Percentiles rank a stretch among this genome's conserved stretches.
Evolutionary conservation across 768 basidiomycete genomes (phyloP).

Genomic region (Gloeostereum incarnatum): DNA sequence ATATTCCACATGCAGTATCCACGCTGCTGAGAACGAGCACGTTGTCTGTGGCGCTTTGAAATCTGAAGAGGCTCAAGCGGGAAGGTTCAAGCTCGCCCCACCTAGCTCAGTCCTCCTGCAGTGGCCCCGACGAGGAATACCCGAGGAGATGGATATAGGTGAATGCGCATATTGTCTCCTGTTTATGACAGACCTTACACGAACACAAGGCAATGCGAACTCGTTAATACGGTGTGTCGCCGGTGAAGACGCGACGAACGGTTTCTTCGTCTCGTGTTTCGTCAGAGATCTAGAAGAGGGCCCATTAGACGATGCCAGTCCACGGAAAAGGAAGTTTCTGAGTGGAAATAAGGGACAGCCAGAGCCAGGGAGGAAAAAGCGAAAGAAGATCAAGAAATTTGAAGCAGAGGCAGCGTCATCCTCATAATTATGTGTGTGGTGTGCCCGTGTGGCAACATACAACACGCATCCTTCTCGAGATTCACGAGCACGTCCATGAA

Average conservation of each 20-base stretch:
- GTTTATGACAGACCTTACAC: not conserved
- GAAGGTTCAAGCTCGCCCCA: conserved; percentile 62
- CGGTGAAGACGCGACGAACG: conserved; percentile 84
- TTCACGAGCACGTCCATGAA: too few relatives aligned
- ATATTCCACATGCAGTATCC: conserved; percentile 96
- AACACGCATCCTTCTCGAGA: too few relatives aligned
- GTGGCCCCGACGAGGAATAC: conserved; percentile 77
- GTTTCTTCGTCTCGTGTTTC: conserved; percentile 98
- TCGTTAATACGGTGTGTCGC: conserved; percentile 68
- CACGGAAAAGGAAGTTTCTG: conserved; percentile 10
- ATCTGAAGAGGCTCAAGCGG: conserved; percentile 55
- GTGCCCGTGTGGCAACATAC: too few relatives aligned
- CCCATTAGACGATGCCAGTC: conserved; percentile 15
- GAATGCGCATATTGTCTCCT: conserved; percentile 4
- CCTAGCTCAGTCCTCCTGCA: conserved; percentile 58
- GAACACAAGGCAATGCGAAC: conserved; percentile 36
- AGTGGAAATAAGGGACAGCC: conserved; percentile 1
- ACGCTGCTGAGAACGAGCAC: conserved; percentile 87
- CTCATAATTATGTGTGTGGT: too few relatives aligned
- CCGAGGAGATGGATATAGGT: conserved; percentile 49
- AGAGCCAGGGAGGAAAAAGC: conserved; percentile 8
- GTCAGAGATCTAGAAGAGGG: conserved; percentile 21
- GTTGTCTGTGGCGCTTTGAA: conserved; percentile 72
- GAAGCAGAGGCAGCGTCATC: conserved; percentile 9
- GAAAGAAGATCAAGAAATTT: conserved; percentile 14